Conservation (phyloP, 371 early-diverging fungal species). For the Saksenaea oblongispora region DNA sequence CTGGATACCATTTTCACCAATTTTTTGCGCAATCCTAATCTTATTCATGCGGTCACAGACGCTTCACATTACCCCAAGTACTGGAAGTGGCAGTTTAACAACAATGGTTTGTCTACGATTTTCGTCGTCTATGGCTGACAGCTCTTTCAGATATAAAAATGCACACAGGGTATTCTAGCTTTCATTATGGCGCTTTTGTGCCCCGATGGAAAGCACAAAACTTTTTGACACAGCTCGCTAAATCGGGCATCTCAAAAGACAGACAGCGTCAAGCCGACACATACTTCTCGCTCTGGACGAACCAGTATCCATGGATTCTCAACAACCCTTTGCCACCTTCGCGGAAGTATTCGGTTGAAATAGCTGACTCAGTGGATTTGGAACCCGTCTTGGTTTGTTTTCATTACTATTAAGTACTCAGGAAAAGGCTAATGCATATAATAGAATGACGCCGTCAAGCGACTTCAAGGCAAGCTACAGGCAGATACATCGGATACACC, state of each 20-base stretch:
- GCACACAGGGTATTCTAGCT: conserved; percentile 57
- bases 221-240: conserved; percentile 56
- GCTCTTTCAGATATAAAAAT: conserved; percentile 27
- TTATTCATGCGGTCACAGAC: conserved; percentile 62
- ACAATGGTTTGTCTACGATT: conserved; percentile 35
- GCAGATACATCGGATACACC: conserved; percentile 43
- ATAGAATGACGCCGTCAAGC: conserved; percentile 58
- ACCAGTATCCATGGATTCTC: conserved; percentile 66
- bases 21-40: conserved; percentile 55
- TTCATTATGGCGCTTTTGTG: conserved; percentile 52
- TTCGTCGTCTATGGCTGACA: background rate
- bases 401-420: background rate
- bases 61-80: conserved; percentile 58
- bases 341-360: conserved; percentile 13
- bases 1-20: conserved; percentile 66
- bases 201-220: conserved; percentile 53
- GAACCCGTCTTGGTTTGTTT: conserved; percentile 11
- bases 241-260: conserved; percentile 51
- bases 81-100: conserved; percentile 59
- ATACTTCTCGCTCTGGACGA: conserved; percentile 68
- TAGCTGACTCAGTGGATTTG: conserved; percentile 12
- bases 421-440: background rate
- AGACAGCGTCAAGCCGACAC: conserved; percentile 54
- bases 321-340: conserved; percentile 40
- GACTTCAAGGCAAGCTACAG: conserved; percentile 47